Evolutionary conservation across 2,329 filamentous ascomycete genomes (phyloP).

Genomic region (Xylaria sp.): DNA sequence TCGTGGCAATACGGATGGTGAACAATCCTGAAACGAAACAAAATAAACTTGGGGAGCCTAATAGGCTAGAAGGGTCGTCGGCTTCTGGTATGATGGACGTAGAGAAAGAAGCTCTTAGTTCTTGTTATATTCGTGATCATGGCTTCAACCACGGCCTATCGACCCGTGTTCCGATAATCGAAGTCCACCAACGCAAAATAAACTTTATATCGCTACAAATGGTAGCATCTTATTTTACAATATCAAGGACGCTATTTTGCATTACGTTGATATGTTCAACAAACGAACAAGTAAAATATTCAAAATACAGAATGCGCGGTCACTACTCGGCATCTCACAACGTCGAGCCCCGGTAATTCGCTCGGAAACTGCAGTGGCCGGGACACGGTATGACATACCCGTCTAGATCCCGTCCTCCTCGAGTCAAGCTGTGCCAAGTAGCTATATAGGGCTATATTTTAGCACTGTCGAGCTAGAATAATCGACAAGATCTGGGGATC

Average conservation of each 20-base stretch:
- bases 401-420: not conserved
- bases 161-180: not conserved
- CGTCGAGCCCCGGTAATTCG: not conserved
- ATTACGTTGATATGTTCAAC: not conserved
- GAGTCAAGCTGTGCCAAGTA: not conserved
- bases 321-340: not conserved
- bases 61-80: conserved; percentile 4
- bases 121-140: not conserved
- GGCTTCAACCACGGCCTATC: not conserved
- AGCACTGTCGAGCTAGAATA: not conserved
- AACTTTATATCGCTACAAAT: not conserved
- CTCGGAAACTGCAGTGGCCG: not conserved
- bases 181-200: too few species aligned
- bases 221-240: not conserved
- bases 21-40: not conserved
- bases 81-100: not conserved
- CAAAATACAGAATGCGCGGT: not conserved
- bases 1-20: not conserved
- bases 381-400: not conserved
- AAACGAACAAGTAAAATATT: not conserved
- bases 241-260: not conserved
- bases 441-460: not conserved
- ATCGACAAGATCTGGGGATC: not conserved
- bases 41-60: not conserved
- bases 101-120: not conserved